Base-by-base conservation (phyloP, 2,329 filamentous ascomycete species). In the Aspergillus viridinutans region DNA sequence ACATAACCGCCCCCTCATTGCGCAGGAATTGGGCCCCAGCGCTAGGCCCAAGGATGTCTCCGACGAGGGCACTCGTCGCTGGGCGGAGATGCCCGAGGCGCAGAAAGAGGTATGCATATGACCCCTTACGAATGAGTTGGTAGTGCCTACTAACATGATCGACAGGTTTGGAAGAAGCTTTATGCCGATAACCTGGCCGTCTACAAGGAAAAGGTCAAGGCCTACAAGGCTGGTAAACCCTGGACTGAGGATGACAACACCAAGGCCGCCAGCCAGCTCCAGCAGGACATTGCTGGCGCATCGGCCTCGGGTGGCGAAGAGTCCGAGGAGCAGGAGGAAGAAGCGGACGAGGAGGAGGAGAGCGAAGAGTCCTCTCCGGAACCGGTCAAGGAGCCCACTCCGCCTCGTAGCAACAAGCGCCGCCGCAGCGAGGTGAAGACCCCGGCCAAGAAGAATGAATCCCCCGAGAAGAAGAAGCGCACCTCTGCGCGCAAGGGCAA, bases 11-110 rank as follows among this genome's bases (percentile, higher is more conserved):
- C 84, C 87, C 52, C 88, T 90, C 71, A 94, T 97, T 65, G 88
- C 90, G 56, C 82, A 81, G 35, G 91, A 95, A 66, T 83, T 96
- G 10, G 90, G 89, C 23, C 72, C 84, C n/a, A 82, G 85, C 58
- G 86, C 87, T 7, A 88, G 89, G 73, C 92, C 93, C 72, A 91
- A 91, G 69, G 90, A 92, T 57, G 90, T 97, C 50, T 89, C 92
- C 71, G 86, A 90, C 58, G 92, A 96, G 76, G 90, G 92, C 43
- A 92, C 91, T 69, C 86, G 86, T 67, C 85, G 92, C 68, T 97
- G 93, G 93, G 83, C 86, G 60, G 83, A 85, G 62, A 91, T 97
- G 87, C 79, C 80, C 6, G 82, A 87, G 1, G 76, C 79, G 9
- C 88, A 95, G 78, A 95, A 95, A 69, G 77, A 82, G 73, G 85